Conservation (phyloP, 2,329 filamentous ascomycete genomes). For the Diaporthe batatas region DNA sequence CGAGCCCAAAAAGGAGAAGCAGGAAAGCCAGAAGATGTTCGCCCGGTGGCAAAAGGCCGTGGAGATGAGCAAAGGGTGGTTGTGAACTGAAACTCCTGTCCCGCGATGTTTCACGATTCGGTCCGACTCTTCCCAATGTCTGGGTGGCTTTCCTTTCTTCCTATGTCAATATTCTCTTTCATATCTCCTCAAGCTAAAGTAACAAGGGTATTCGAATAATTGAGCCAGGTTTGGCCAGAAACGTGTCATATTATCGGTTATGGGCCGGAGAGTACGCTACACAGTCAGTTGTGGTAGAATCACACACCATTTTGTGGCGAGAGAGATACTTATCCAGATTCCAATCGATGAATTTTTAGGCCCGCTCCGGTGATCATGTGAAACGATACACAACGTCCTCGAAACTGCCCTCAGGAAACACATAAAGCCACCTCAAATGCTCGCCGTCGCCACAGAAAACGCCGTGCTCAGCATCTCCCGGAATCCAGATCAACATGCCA, state of each 20-base stretch:
- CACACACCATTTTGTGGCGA: no score
- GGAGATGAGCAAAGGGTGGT: conserved; percentile 70
- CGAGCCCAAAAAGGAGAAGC: conserved; percentile 70
- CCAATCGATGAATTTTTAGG: background rate
- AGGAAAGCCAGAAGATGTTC: conserved; percentile 59
- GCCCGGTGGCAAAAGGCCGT: conserved; percentile 69
- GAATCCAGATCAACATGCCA: conserved; percentile 3
- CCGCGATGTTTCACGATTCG: background rate
- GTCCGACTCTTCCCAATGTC: background rate
- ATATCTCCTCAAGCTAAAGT: background rate
- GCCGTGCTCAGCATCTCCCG: conserved; percentile 15
- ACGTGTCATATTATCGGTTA: background rate
- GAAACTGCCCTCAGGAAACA: conserved; percentile 3
- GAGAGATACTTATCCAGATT: background rate
- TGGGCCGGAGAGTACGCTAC: no score
- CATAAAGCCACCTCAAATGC: conserved; percentile 17
- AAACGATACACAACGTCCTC: conserved; percentile 21
- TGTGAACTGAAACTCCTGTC: conserved; percentile 43
- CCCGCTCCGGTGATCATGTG: background rate
- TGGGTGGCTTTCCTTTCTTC: background rate
- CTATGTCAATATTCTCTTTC: background rate
- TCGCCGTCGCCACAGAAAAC: conserved; percentile 9
- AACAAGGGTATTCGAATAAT: background rate
- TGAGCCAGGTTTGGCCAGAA: no score
- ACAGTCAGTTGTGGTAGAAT: background rate